phyloP scores from a whole-genome alignment of 148 eudicot genomes.

The Nyssa sinensis region DNA sequence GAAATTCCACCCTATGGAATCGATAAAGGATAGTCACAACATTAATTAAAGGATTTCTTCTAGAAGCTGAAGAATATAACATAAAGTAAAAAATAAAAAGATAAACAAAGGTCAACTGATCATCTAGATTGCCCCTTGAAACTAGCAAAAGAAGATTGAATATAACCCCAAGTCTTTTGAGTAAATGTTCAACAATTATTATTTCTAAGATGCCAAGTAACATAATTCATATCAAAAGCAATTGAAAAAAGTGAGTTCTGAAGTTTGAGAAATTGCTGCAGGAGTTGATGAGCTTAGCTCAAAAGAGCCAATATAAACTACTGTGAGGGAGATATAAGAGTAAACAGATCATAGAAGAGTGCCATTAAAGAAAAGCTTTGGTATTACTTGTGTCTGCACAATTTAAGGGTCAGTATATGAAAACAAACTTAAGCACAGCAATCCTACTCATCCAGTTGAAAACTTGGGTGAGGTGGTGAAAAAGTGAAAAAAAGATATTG shows the following conservation, averaged over 20 bases:
- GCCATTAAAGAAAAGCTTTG: background rate
- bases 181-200: background rate
- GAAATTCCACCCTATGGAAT: slow-evolving; percentile 79
- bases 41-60: background rate
- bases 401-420: background rate
- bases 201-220: background rate
- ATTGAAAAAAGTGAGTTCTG: background rate
- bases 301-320: background rate
- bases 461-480: background rate
- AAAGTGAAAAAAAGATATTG: too few relatives aligned
- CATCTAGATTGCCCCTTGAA: background rate
- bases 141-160: background rate
- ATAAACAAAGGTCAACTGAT: background rate
- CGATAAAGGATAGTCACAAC: slow-evolving; percentile 14
- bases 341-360: background rate
- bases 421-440: background rate
- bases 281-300: background rate
- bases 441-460: background rate
- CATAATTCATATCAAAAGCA: background rate
- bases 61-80: background rate
- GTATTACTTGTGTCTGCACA: slow-evolving; percentile 1
- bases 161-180: background rate
- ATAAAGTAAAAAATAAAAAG: background rate
- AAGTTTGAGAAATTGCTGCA: background rate
- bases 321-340: background rate